Conservation (phyloP, 2,329 filamentous ascomycete species). For the Cladosporium sp. region DNA sequence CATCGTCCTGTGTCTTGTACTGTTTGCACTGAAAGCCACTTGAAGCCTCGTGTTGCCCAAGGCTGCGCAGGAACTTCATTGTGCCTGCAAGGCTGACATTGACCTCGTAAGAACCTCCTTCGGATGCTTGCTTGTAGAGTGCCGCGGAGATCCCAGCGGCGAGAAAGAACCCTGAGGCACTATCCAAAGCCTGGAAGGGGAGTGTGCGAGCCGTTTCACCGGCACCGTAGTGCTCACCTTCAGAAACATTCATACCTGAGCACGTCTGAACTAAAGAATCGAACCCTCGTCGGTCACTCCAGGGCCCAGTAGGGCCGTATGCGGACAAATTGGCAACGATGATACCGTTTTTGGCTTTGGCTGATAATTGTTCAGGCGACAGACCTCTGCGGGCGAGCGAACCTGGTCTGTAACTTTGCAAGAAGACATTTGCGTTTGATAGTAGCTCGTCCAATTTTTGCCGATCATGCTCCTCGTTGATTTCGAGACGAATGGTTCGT, state of each 20-base stretch:
- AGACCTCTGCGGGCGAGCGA: constrained; percentile 49
- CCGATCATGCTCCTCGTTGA: constrained; percentile 31
- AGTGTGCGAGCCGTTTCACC: constrained; percentile 45
- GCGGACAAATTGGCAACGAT: constrained; percentile 56
- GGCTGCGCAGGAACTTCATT: constrained; percentile 57
- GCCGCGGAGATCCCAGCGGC: constrained; percentile 56
- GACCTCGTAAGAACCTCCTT: constrained; percentile 54
- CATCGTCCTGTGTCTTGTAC: not conserved
- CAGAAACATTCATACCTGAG: constrained; percentile 57
- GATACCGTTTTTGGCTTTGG: constrained; percentile 40
- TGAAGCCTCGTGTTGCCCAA: constrained; percentile 52
- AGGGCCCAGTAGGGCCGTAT: constrained; percentile 52
- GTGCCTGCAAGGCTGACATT: constrained; percentile 57
- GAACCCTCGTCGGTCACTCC: constrained; percentile 51
- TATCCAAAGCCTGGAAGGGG: constrained; percentile 60
- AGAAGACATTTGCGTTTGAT: constrained; percentile 43
- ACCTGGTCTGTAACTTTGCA: constrained; percentile 51
- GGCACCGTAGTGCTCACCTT: constrained; percentile 49
- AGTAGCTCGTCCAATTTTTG: constrained; percentile 35
- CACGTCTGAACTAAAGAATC: constrained; percentile 59
- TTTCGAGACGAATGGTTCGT: constrained; percentile 37
- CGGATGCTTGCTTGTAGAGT: constrained; percentile 47
- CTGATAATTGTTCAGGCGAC: constrained; percentile 40
- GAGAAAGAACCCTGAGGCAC: constrained; percentile 57
- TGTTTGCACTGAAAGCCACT: constrained; percentile 47